A percentile compares a stretch with the other conserved stretches of the same genome.
Conservation (phyloP, 768 basidiomycete genomes). For the Omphalotus guepiniiformis region DNA sequence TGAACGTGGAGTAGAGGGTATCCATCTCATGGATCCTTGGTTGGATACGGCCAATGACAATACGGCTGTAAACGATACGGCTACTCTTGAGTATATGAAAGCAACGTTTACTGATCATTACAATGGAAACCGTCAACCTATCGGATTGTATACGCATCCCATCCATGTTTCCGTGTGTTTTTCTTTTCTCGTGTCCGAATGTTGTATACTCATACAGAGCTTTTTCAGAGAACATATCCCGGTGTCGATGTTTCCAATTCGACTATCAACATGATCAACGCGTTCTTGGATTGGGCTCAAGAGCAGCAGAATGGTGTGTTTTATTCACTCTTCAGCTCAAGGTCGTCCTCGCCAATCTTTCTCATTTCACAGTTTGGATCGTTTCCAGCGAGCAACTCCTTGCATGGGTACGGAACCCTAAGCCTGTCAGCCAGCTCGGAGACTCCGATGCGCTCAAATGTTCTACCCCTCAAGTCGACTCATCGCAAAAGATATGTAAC, state of each 20-base stretch:
- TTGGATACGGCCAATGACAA: conserved; percentile 59
- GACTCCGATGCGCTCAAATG: conserved; percentile 55
- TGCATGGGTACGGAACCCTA: conserved; percentile 70
- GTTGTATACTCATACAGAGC: not conserved
- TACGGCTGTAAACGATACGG: conserved; percentile 47
- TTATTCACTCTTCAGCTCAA: conserved; percentile 36
- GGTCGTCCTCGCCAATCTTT: not conserved
- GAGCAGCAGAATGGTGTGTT: conserved; percentile 58
- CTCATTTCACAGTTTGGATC: conserved; percentile 83
- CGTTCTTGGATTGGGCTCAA: conserved; percentile 81
- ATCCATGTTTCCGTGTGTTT: conserved; percentile 61
- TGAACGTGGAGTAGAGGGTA: conserved; percentile 44
- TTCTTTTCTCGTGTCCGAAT: not conserved
- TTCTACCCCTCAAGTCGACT: conserved; percentile 53
- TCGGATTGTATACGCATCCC: conserved; percentile 80
- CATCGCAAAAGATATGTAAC: conserved; percentile 61
- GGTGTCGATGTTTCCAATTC: conserved; percentile 46
- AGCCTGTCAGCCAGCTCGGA: conserved; percentile 56
- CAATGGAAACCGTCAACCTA: conserved; percentile 68
- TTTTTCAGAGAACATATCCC: conserved; percentile 48
- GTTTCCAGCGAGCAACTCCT: conserved; percentile 69
- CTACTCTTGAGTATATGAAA: conserved; percentile 70
- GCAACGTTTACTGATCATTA: conserved; percentile 73
- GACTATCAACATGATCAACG: conserved; percentile 72
- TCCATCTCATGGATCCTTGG: conserved; percentile 84